Conservation (phyloP, 129 eudicot genomes). For the Tanacetum coccineum region DNA sequence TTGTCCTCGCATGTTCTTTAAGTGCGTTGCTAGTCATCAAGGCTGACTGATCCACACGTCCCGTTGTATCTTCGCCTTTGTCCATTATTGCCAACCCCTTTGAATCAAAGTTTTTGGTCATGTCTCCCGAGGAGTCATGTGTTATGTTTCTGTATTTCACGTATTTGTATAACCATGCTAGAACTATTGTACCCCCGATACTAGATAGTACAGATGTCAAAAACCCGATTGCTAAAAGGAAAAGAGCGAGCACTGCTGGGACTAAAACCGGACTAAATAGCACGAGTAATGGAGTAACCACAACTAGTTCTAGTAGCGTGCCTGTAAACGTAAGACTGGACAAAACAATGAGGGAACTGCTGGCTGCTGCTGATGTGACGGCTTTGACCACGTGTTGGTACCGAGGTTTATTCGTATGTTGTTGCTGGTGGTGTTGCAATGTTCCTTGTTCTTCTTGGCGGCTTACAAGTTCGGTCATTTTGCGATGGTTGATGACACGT, state of each 20-base stretch:
- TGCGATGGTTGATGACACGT: neutral
- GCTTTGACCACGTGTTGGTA: slow-evolving; percentile 50
- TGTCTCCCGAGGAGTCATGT: too few species aligned
- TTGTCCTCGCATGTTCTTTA: too few species aligned
- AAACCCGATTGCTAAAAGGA: neutral
- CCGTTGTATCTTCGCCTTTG: too few species aligned
- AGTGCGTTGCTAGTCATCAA: too few species aligned
- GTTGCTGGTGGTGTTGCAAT: slow-evolving; percentile 5
- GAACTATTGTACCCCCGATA: neutral
- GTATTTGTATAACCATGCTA: neutral
- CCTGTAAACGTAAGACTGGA: neutral
- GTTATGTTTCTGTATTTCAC: neutral
- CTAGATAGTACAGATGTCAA: neutral
- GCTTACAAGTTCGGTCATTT: slow-evolving; percentile 30
- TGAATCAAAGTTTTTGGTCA: too few species aligned
- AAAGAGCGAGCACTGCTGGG: neutral
- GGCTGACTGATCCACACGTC: too few species aligned
- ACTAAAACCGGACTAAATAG: neutral
- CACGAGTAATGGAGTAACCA: neutral
- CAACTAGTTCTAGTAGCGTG: neutral
- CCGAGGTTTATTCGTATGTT: neutral
- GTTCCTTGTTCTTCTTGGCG: slow-evolving; percentile 5
- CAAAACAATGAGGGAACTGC: too few species aligned
- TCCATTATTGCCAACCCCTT: too few species aligned
- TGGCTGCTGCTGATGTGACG: slow-evolving; percentile 28